These are phyloP conservation scores for Silene conica DNA, from an alignment of 148 eudicot species.

Conservation along the genomic window DNA sequence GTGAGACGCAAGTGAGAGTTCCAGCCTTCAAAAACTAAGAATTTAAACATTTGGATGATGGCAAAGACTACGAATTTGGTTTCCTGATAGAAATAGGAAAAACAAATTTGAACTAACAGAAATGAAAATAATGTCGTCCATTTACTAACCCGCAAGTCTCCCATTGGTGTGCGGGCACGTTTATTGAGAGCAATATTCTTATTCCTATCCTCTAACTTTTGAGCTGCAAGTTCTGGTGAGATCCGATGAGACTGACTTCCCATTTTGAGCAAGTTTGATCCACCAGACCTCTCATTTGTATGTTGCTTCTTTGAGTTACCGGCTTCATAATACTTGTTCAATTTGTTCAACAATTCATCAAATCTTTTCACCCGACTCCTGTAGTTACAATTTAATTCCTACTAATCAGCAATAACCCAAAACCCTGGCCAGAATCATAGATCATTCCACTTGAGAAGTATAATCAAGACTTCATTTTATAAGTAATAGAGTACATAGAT, in stretches of 20 bases:
- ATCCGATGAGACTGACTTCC: conserved; percentile 59
- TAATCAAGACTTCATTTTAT: neutral
- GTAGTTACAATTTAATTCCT: conserved; percentile 19
- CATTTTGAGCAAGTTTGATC: conserved; percentile 51
- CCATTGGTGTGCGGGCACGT: conserved; percentile 80
- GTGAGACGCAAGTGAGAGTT: neutral
- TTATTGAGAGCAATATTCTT: conserved; percentile 61
- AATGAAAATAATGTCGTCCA: neutral
- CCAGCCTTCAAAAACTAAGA: conserved; percentile 5
- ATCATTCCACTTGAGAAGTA: conserved; percentile 9
- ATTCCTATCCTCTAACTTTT: conserved; percentile 62
- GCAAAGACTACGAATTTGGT: conserved; percentile 10
- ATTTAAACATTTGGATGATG: conserved; percentile 3
- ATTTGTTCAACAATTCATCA: conserved; percentile 54
- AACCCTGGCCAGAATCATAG: neutral
- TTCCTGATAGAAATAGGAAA: neutral
- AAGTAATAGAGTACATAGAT: neutral
- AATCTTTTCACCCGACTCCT: conserved; percentile 65
- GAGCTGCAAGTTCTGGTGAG: conserved; percentile 50
- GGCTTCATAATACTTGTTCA: conserved; percentile 52
- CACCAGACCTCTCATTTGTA: conserved; percentile 59
- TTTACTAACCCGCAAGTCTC: conserved; percentile 70
- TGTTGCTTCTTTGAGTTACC: conserved; percentile 55
- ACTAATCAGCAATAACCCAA: conserved; percentile 13
- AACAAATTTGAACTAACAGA: neutral